Evolutionary conservation across 352 stramenopile genomes (phyloP).

Genomic region (Pythium volutum): DNA sequence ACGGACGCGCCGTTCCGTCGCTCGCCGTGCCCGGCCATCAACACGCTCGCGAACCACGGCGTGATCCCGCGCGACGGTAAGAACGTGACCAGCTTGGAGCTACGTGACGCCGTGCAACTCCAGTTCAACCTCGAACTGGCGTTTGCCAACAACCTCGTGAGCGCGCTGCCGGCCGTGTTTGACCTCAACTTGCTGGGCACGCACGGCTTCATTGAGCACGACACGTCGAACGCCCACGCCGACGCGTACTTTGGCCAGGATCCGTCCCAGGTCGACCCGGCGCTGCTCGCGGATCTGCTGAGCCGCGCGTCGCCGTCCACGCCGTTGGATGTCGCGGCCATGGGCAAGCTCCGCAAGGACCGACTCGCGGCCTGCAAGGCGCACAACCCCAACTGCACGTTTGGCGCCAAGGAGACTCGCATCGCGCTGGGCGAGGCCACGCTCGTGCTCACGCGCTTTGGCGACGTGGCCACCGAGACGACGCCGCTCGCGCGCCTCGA

Average conservation of each 20-base stretch:
- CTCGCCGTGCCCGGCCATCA: constrained; percentile 48
- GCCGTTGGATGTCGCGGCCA: neutral
- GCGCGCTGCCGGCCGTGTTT: constrained; percentile 29
- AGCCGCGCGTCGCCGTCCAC: neutral
- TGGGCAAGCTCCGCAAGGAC: constrained; percentile 1
- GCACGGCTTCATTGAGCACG: constrained; percentile 34
- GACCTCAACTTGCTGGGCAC: constrained; percentile 41
- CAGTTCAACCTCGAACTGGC: constrained; percentile 42
- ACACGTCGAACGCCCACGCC: constrained; percentile 29
- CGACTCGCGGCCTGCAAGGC: neutral
- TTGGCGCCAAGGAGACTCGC: neutral
- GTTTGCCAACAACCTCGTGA: constrained; percentile 30
- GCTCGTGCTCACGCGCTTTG: neutral
- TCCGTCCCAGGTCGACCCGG: constrained; percentile 26
- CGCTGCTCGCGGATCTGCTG: constrained; percentile 32
- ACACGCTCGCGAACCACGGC: constrained; percentile 58
- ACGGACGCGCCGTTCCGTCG: constrained; percentile 28
- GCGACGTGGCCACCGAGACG: neutral
- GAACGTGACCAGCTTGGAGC: constrained; percentile 29
- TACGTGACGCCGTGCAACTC: constrained; percentile 30
- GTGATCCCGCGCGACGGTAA: constrained; percentile 45
- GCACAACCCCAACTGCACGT: constrained; percentile 6
- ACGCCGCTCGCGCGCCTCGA: neutral
- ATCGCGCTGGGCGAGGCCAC: constrained; percentile 5
- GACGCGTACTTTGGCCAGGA: constrained; percentile 36